Percentiles rank a stretch among this genome's conserved stretches.
phyloP scores from a whole-genome alignment of 176 grass and related monocot species.

The Bromus sterilis region DNA sequence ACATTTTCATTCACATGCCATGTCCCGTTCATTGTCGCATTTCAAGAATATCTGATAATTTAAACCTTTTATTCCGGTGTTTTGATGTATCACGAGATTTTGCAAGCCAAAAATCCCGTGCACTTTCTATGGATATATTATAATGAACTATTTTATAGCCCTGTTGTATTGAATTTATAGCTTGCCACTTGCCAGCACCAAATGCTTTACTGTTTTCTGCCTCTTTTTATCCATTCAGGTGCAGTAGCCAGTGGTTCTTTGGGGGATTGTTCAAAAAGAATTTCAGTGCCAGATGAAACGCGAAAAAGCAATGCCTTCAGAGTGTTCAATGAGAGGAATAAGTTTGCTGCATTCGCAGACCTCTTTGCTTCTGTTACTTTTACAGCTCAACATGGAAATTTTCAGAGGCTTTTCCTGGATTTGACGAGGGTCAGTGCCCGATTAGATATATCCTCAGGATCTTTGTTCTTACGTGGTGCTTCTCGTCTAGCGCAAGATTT shows the following conservation, averaged over 20 bases:
- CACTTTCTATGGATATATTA: not conserved
- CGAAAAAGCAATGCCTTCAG: slow-evolving; percentile 36
- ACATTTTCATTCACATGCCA: not conserved
- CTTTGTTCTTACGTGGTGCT: slow-evolving; percentile 60
- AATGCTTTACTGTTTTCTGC: slow-evolving; percentile 4
- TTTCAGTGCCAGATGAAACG: slow-evolving; percentile 17
- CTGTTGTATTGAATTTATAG: slow-evolving; percentile 1
- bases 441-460: slow-evolving; percentile 68
- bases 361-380: slow-evolving; percentile 77
- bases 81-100: slow-evolving; percentile 4
- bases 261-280: slow-evolving; percentile 51
- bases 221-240: slow-evolving; percentile 42
- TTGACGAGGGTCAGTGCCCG: slow-evolving; percentile 59
- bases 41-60: slow-evolving; percentile 8
- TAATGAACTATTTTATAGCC: not conserved
- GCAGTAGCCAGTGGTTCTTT: slow-evolving; percentile 68
- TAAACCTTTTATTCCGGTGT: not conserved
- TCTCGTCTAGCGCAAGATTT: slow-evolving; percentile 60
- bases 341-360: slow-evolving; percentile 50
- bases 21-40: not conserved
- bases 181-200: not conserved
- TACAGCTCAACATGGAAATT: slow-evolving; percentile 82
- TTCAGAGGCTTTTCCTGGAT: slow-evolving; percentile 87
- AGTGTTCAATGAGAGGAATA: slow-evolving; percentile 43
- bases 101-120: not conserved